Conservation (phyloP, 83 land plant species). For the Larix sibirica region DNA sequence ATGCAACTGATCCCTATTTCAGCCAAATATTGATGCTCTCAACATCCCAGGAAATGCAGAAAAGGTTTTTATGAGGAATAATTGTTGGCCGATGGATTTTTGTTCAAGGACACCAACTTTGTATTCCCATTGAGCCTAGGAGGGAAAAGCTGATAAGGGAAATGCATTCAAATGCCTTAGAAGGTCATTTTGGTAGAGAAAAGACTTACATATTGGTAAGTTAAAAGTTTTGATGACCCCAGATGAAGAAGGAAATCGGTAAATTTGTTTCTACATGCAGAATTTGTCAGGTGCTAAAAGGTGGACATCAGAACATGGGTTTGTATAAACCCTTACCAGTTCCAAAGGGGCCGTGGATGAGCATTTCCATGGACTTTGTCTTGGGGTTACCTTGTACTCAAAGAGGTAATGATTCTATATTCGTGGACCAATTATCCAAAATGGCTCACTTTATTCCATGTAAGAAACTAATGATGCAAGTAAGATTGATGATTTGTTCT, state of each 20-base stretch:
- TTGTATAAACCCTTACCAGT: background rate
- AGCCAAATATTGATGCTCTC: background rate
- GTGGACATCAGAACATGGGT: background rate
- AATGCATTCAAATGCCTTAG: background rate
- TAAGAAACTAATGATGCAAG: background rate
- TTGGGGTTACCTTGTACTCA: background rate
- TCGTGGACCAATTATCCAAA: background rate
- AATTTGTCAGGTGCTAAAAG: background rate
- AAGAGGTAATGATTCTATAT: background rate
- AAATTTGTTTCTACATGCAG: background rate
- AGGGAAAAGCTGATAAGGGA: background rate
- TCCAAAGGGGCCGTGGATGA: background rate
- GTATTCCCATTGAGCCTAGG: background rate
- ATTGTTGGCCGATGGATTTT: background rate
- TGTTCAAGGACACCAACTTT: background rate
- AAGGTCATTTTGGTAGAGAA: background rate
- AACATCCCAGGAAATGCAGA: background rate
- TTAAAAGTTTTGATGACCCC: background rate
- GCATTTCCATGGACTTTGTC: background rate
- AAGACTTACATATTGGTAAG: background rate
- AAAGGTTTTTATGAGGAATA: background rate
- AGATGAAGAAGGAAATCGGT: background rate
- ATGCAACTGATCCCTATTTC: background rate
- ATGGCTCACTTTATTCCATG: background rate
- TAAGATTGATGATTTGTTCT: background rate